Conservation (phyloP, 805 yeast species). For the Komagataella populi region DNA sequence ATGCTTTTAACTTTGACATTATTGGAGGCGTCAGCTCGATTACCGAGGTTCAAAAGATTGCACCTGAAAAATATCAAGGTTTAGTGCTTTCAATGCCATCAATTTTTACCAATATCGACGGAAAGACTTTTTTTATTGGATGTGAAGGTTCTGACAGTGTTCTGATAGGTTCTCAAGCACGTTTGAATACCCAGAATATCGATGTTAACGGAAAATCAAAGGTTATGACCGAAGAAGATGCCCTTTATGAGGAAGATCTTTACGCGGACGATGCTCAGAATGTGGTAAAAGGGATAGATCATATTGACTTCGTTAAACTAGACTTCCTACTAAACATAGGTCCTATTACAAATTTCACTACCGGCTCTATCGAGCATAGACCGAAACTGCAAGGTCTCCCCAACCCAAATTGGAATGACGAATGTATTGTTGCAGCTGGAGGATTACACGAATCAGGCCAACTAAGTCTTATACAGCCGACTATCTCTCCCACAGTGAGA, state of each 20-base stretch:
- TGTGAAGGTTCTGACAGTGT: constrained; percentile 46
- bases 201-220: constrained; percentile 10
- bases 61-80: constrained; percentile 9
- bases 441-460: constrained; percentile 47
- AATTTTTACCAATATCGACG: constrained; percentile 23
- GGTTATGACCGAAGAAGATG: constrained; percentile 22
- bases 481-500: constrained; percentile 53
- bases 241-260: constrained; percentile 28
- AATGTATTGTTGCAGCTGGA: constrained; percentile 54
- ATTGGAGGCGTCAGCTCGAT: constrained; percentile 22
- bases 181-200: constrained; percentile 3
- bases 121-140: constrained; percentile 39
- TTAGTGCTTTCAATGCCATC: constrained; percentile 21
- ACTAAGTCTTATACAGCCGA: constrained; percentile 50
- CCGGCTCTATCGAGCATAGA: constrained; percentile 32
- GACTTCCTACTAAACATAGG: constrained; percentile 57
- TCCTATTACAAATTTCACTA: constrained; percentile 54
- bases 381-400: constrained; percentile 40
- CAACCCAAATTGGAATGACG: constrained; percentile 56
- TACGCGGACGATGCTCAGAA: constrained; percentile 19
- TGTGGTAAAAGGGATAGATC: constrained; percentile 6
- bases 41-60: constrained; percentile 10
- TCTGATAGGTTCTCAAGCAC: constrained; percentile 28
- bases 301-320: constrained; percentile 24
- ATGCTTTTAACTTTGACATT: constrained; percentile 16